These are phyloP conservation scores for Rosa hybrid DNA, from an alignment of 331 rosid genomes.

Conservation along the genomic window DNA sequence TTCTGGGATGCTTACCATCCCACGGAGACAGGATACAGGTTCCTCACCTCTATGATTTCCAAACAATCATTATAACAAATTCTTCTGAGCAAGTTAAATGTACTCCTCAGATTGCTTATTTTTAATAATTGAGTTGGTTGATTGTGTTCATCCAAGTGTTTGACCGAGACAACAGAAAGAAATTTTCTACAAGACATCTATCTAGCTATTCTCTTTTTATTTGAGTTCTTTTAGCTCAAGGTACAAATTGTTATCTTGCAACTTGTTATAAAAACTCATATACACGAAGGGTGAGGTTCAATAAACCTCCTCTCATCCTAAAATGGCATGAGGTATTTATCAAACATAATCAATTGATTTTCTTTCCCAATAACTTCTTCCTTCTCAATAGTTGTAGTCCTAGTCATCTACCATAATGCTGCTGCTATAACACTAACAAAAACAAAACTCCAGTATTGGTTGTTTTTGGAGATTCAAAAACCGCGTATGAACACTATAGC, in stretches of 20 bases:
- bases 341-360: too few relatives aligned
- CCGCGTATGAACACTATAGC: constrained; percentile 43
- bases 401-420: neutral
- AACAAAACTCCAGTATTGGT: constrained; percentile 46
- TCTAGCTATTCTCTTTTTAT: neutral
- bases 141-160: neutral
- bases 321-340: too few relatives aligned
- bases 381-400: neutral
- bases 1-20: constrained; percentile 85
- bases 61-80: neutral
- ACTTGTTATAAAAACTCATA: too few relatives aligned
- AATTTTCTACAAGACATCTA: too few relatives aligned
- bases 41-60: constrained; percentile 19
- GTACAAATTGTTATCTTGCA: neutral
- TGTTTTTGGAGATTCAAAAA: constrained; percentile 69
- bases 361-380: too few relatives aligned
- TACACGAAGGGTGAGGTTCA: too few relatives aligned
- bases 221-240: neutral
- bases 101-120: neutral
- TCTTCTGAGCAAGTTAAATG: neutral
- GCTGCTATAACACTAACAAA: constrained; percentile 21
- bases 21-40: constrained; percentile 34
- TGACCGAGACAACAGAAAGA: neutral
- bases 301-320: too few relatives aligned
- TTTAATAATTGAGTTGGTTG: neutral